phyloP scores from a whole-genome alignment of 2,329 filamentous ascomycete genomes.

The Monilinia vaccinii-corymbosi region DNA sequence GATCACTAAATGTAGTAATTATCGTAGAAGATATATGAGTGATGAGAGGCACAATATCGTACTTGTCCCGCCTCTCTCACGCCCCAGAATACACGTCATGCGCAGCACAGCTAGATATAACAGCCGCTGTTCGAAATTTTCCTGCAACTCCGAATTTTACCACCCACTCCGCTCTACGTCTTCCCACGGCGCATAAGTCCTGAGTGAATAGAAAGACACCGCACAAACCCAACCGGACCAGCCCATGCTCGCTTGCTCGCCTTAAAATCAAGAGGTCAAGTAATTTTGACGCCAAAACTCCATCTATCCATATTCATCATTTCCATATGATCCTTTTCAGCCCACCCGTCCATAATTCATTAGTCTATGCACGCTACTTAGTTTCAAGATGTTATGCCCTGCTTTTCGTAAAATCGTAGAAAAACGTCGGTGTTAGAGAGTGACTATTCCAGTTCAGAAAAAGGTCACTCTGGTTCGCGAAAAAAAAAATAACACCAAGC shows the following conservation, averaged over 20 bases:
- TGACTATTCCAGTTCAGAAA: neutral
- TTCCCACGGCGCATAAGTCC: neutral
- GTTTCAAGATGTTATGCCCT: neutral
- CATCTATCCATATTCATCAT: constrained; percentile 3
- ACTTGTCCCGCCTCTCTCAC: neutral
- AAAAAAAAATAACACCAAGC: neutral
- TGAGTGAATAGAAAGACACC: neutral
- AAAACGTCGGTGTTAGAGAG: neutral
- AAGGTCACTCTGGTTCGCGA: neutral
- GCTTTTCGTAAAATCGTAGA: neutral
- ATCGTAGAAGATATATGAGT: neutral
- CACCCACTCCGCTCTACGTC: neutral
- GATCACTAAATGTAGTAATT: neutral
- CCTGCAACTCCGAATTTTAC: neutral
- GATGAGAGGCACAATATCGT: neutral
- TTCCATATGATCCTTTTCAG: neutral
- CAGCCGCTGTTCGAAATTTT: neutral
- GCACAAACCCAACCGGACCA: neutral
- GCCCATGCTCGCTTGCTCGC: neutral
- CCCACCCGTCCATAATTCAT: neutral
- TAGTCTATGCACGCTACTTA: neutral
- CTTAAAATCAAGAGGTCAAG: neutral
- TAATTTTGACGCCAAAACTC: neutral
- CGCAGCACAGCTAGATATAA: neutral
- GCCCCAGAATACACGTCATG: neutral